Conservation (phyloP, 2,329 filamentous ascomycete species). For the Eutypa lata region DNA sequence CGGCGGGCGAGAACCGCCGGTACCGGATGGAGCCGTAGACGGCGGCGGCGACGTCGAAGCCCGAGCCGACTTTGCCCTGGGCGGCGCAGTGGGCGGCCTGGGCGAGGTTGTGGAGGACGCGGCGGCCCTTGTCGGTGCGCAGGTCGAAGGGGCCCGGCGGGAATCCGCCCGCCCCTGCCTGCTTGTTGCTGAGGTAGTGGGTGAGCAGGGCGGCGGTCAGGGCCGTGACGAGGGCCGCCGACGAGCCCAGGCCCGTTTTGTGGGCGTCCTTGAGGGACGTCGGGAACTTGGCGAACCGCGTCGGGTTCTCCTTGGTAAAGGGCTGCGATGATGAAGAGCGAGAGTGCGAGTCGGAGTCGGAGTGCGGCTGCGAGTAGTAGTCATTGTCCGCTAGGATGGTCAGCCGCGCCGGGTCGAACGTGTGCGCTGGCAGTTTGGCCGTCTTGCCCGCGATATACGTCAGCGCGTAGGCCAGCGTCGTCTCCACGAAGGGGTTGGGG, state of each 20-base stretch:
- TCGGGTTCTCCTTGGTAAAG: conserved; percentile 23
- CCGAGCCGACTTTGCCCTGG: conserved; percentile 93
- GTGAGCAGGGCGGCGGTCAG: conserved; percentile 73
- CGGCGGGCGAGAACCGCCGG: conserved; percentile 80
- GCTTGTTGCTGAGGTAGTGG: conserved; percentile 59
- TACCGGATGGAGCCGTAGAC: conserved; percentile 91
- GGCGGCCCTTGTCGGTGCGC: conserved; percentile 47
- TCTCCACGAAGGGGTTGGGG: conserved; percentile 86
- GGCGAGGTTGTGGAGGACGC: conserved; percentile 82
- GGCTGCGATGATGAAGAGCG: not conserved
- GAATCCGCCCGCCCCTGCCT: not conserved
- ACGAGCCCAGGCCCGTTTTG: conserved; percentile 95
- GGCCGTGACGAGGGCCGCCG: conserved; percentile 87
- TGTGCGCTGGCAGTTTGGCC: conserved; percentile 35
- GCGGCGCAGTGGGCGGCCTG: conserved; percentile 93
- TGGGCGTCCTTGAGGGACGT: conserved; percentile 75
- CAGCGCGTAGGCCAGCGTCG: conserved; percentile 80
- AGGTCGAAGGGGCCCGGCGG: conserved; percentile 51
- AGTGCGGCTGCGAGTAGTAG: conserved; percentile 79
- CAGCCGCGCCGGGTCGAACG: conserved; percentile 67
- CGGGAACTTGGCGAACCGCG: conserved; percentile 73
- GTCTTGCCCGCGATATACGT: conserved; percentile 65
- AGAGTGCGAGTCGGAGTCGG: conserved; percentile 33
- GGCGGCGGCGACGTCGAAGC: conserved; percentile 91
- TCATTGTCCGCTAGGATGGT: conserved; percentile 92